Evolutionary conservation across 441 rosid species (phyloP), one percentile per base, ranked within the genome.

Genomic region (Adansonia gregorii): DNA sequence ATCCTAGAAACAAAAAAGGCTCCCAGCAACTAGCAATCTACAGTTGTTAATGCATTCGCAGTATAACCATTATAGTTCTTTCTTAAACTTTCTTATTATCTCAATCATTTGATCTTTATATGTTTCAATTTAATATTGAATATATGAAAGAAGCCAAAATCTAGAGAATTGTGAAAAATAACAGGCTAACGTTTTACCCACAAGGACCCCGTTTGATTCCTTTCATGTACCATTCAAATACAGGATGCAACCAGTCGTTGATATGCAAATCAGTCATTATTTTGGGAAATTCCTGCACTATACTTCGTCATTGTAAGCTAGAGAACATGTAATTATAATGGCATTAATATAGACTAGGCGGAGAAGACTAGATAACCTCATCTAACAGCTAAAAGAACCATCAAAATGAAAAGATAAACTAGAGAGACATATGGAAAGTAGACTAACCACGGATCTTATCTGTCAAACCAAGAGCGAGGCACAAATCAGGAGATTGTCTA

Each of bases 391-490:
- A 24, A 70, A 49, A 49, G 20, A 69, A 69, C 17, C 60, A 48
- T 49, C 39, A 11, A 69, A 24, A 70, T 24, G 73, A n/a, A 24
- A 46, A 0, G 4, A 7, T 31, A 48, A 64, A 22, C 10, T 8
- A 46, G 55, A 14, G 27, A 72, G 65, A 17, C 41, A 12, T 27
- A 31, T 20, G 45, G 17, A n/a, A 43, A 51, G 75, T 56, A 22
- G 73, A 77, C 79, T 46, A 45, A 77, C 79, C 73, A 0, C 7
- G 60, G 31, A 69, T 69, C 74, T 77, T 68, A 45, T 68, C 74
- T 58, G 45, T 72, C 58, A 77, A 77, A 68, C 76, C 80, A 77
- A 81, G 83, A 27, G 55, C 72, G 35, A 48, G n/a, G 11, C 78
- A 68, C 51, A 81, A 52, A n/a, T 22, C 66, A 58, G 80, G 76